Evolutionary conservation across 208 protist species (phyloP).

Genomic region (Trypanosoma mega): DNA sequence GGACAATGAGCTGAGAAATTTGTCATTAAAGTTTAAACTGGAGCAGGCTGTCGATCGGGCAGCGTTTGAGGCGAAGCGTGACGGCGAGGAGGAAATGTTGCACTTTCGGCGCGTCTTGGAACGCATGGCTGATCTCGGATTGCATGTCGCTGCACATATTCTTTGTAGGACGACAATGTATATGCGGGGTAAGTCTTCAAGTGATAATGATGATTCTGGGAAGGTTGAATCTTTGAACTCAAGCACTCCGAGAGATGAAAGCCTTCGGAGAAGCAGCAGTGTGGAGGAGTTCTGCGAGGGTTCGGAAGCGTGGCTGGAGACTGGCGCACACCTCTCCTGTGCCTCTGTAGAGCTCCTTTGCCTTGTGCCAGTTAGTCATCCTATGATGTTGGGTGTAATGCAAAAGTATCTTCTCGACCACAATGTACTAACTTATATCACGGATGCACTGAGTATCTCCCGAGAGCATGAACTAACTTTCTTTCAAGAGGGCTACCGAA

Average conservation of each 20-base stretch:
- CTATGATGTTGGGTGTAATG: constrained; percentile 30
- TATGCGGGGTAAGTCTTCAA: constrained; percentile 2
- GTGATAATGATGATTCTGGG: neutral
- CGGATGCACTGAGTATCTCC: constrained; percentile 57
- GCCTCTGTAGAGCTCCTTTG: constrained; percentile 60
- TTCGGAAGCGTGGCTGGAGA: constrained; percentile 73
- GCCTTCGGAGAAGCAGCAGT: constrained; percentile 57
- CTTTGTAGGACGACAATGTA: constrained; percentile 33
- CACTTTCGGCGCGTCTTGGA: constrained; percentile 63
- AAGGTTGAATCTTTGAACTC: neutral
- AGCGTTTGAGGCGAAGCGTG: constrained; percentile 49
- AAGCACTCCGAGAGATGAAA: neutral
- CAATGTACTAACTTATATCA: constrained; percentile 51
- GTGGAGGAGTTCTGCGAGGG: constrained; percentile 80
- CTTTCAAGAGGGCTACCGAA: constrained; percentile 79
- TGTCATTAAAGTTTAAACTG: constrained; percentile 76
- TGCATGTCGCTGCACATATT: constrained; percentile 50
- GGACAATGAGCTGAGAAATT: constrained; percentile 52
- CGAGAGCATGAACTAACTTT: constrained; percentile 70
- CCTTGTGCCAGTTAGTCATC: constrained; percentile 50
- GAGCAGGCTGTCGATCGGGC: constrained; percentile 79
- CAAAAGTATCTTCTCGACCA: constrained; percentile 66
- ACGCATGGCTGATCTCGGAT: constrained; percentile 69
- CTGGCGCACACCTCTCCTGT: constrained; percentile 54
- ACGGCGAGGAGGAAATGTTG: constrained; percentile 39